Evolutionary conservation across 225 moss, liverwort and hornwort species (phyloP).

Genomic region (Bryum argenteum): DNA sequence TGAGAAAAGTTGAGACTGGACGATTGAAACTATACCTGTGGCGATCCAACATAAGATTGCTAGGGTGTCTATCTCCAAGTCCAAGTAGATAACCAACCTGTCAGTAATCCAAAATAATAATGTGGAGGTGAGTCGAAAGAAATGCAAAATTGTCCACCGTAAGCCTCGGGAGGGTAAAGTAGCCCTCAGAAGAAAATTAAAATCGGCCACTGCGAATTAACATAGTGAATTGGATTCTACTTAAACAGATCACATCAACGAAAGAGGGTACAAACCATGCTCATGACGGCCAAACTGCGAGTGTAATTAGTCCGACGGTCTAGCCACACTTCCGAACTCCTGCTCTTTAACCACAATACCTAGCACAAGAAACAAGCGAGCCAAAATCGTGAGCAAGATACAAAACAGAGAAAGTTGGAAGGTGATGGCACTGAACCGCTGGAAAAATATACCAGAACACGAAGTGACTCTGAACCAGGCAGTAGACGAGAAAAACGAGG

Average conservation of each 20-base stretch:
- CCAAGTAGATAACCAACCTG: conserved; percentile 96
- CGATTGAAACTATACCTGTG: conserved; percentile 56
- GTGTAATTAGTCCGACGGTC: conserved; percentile 99
- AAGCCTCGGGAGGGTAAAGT: not conserved
- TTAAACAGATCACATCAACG: not conserved
- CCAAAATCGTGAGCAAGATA: conserved; percentile 18
- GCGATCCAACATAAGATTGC: conserved; percentile 96
- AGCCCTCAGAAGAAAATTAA: not conserved
- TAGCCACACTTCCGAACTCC: conserved; percentile 97
- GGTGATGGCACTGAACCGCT: not conserved
- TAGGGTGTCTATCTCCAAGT: conserved; percentile 97
- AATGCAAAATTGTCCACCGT: not conserved
- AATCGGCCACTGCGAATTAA: conserved; percentile 1
- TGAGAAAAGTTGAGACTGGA: not conserved
- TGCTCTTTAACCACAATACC: conserved; percentile 97
- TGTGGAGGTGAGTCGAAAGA: not conserved
- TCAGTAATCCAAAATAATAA: conserved; percentile 28
- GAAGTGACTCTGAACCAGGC: not conserved
- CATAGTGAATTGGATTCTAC: not conserved
- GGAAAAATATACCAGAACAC: not conserved
- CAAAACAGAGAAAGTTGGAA: not conserved
- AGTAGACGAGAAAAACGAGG: not conserved
- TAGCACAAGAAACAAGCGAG: conserved; percentile 29
- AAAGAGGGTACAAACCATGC: conserved; percentile 73
- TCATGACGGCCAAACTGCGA: conserved; percentile 96